phyloP scores from a whole-genome alignment of 106 monocot genomes.

The Narthecium ossifragum region DNA sequence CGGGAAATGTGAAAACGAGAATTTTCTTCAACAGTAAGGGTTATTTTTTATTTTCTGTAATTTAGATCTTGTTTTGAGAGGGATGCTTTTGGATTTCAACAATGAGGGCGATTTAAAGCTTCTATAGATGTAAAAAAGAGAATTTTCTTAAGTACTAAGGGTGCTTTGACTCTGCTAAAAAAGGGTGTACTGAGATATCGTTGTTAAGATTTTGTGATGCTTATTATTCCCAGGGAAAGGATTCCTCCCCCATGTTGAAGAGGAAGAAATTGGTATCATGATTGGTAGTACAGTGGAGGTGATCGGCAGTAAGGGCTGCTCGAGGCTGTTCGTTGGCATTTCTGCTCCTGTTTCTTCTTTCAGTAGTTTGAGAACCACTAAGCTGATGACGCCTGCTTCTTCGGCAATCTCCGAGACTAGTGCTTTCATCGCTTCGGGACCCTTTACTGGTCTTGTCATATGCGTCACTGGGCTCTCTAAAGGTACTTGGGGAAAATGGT shows the following conservation, averaged over 20 bases:
- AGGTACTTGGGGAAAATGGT: no score
- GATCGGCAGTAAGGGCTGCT: conserved; percentile 69
- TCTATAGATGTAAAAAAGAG: not conserved
- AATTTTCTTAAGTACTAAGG: not conserved
- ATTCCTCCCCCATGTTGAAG: conserved; percentile 1
- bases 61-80: not conserved
- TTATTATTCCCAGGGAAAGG: no score
- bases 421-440: conserved; percentile 13
- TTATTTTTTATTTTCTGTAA: no score
- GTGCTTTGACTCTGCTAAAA: not conserved
- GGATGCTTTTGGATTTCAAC: not conserved
- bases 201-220: not conserved
- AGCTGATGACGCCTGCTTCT: conserved; percentile 36
- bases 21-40: no score
- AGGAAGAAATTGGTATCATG: conserved; percentile 19
- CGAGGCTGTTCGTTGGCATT: conserved; percentile 43
- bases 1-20: no score
- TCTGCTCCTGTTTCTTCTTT: conserved; percentile 15
- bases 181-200: no score
- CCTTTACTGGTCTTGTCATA: conserved; percentile 73
- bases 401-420: conserved; percentile 13
- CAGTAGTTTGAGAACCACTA: conserved; percentile 16
- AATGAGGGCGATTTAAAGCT: not conserved
- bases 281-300: conserved; percentile 52
- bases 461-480: conserved; percentile 97